Percentiles rank a stretch among this genome's conserved stretches.
Evolutionary conservation across 176 grass and related monocot species (phyloP).

Genomic region (Zea luxurians): DNA sequence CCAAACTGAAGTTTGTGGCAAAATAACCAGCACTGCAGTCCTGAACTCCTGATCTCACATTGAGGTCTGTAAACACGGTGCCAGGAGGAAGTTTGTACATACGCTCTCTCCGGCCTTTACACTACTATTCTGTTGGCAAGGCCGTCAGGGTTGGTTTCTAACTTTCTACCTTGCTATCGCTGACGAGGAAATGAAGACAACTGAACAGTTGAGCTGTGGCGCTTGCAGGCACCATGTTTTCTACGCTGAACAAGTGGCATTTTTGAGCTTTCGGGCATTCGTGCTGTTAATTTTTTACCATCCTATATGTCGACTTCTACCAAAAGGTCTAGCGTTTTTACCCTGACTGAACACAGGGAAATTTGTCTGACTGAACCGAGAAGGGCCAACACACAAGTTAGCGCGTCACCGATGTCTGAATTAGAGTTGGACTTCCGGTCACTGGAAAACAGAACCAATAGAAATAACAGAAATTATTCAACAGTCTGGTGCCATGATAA

Average conservation of each 20-base stretch:
- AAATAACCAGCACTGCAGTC: constrained; percentile 29
- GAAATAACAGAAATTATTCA: not conserved
- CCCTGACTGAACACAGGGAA: too few species aligned
- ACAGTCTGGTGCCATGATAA: not conserved
- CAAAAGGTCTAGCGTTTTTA: not conserved
- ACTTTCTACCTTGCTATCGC: not conserved
- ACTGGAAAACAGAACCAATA: not conserved
- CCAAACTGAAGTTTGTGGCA: constrained; percentile 23
- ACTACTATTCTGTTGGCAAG: not conserved
- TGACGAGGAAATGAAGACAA: not conserved
- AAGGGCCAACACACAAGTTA: not conserved
- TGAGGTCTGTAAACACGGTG: constrained; percentile 34
- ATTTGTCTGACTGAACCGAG: not conserved
- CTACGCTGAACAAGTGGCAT: not conserved
- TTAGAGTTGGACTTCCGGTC: not conserved
- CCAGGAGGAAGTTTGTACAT: not conserved
- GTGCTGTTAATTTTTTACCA: not conserved
- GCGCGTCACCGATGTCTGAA: not conserved
- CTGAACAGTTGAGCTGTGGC: not conserved
- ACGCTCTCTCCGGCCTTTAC: not conserved
- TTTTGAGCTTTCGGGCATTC: constrained; percentile 5
- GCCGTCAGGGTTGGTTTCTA: not conserved
- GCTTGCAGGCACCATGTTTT: not conserved
- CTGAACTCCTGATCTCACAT: constrained; percentile 36
- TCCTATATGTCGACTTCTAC: not conserved